phyloP scores from a whole-genome alignment of 345 rosid genomes.

The Gossypium sturtianum region DNA sequence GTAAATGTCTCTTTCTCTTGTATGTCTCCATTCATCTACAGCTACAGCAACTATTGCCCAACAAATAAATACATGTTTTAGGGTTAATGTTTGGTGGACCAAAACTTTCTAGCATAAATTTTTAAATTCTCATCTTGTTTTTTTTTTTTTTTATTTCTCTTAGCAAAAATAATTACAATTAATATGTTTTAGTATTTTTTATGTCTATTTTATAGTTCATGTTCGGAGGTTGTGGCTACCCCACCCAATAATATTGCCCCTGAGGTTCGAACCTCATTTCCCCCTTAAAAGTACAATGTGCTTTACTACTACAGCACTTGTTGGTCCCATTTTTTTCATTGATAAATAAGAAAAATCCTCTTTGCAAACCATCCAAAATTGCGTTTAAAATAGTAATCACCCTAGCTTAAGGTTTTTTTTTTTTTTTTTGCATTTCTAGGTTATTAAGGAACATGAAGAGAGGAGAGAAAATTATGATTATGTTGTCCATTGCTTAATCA shows the following conservation, averaged over 20 bases:
- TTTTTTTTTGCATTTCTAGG: too few relatives aligned
- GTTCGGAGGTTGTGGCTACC: too few relatives aligned
- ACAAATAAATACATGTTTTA: not conserved
- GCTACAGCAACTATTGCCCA: conserved; percentile 24
- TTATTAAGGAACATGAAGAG: not conserved
- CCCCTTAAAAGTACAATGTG: too few relatives aligned
- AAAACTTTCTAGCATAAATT: conserved; percentile 35
- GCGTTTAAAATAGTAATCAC: not conserved
- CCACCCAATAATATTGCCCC: too few relatives aligned
- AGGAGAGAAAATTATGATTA: not conserved
- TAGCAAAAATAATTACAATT: not conserved
- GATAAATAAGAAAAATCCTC: not conserved
- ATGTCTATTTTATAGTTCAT: too few relatives aligned
- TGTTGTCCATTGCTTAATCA: not conserved
- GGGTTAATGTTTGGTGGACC: conserved; percentile 27
- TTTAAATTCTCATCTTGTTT: conserved; percentile 7
- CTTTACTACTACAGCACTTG: too few relatives aligned
- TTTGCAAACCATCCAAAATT: not conserved
- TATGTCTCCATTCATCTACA: conserved; percentile 14
- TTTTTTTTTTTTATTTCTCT: not conserved
- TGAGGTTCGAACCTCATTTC: too few relatives aligned
- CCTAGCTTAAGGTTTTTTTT: too few relatives aligned
- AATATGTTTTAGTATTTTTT: not conserved
- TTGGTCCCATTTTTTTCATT: not conserved
- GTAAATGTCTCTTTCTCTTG: not conserved